Evolutionary conservation across 805 yeast genomes (phyloP).

Genomic region (Komagataella ulmi): DNA sequence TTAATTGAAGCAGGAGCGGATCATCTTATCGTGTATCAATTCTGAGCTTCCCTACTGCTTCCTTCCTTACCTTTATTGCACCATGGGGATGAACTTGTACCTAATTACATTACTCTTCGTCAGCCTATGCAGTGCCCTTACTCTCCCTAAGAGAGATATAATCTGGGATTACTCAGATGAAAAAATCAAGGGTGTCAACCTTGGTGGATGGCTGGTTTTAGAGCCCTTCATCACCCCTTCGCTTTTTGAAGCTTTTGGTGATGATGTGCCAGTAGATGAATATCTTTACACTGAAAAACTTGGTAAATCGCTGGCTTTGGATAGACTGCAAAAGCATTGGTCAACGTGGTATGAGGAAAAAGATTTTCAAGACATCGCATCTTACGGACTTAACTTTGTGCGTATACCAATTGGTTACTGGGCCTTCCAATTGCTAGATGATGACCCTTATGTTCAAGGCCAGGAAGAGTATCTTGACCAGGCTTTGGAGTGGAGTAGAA

Average conservation of each 20-base stretch:
- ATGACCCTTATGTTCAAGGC: conserved; percentile 56
- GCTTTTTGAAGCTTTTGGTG: conserved; percentile 29
- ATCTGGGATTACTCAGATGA: conserved; percentile 9
- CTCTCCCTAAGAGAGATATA: not conserved
- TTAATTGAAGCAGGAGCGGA: not conserved
- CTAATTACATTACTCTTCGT: not conserved
- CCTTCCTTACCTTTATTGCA: not conserved
- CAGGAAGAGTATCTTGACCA: conserved; percentile 50
- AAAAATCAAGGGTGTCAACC: conserved; percentile 29
- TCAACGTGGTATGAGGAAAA: conserved; percentile 41
- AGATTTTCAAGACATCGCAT: conserved; percentile 38
- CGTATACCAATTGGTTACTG: conserved; percentile 74
- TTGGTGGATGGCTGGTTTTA: conserved; percentile 65
- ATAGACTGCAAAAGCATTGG: conserved; percentile 39
- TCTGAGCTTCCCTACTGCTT: not conserved
- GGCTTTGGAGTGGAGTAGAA: conserved; percentile 57
- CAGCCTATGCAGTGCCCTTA: not conserved
- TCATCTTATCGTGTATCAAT: not conserved
- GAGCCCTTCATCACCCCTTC: conserved; percentile 66
- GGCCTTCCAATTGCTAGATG: conserved; percentile 42
- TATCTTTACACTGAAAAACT: conserved; percentile 34
- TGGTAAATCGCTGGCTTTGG: conserved; percentile 31
- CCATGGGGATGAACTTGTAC: not conserved
- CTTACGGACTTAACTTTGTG: conserved; percentile 52
- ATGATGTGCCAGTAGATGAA: conserved; percentile 44